A percentile compares a stretch with the other conserved stretches of the same genome.
These are phyloP conservation scores for Fusarium mangiferae DNA, from an alignment of 2,329 filamentous ascomycete species.

Conservation along the genomic window DNA sequence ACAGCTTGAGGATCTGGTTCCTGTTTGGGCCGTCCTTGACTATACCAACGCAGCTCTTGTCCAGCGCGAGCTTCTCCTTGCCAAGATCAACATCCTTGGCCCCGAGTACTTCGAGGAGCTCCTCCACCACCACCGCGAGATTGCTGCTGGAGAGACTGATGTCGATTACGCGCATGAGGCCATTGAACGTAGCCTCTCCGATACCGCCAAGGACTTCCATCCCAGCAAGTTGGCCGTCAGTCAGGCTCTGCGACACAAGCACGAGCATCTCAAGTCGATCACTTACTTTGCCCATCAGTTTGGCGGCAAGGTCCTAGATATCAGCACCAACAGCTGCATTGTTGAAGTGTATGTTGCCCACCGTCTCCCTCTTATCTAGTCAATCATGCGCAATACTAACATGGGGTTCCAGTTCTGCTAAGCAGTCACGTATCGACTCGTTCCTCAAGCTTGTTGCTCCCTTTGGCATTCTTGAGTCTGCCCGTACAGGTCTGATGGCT, in stretches of 20 bases:
- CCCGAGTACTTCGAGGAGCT: constrained; percentile 99
- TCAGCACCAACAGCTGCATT: constrained; percentile 98
- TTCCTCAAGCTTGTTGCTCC: constrained; percentile 96
- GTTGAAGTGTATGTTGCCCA: constrained; percentile 83
- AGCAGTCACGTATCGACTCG: constrained; percentile 92
- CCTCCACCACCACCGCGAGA: constrained; percentile 93
- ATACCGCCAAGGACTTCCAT: constrained; percentile 78
- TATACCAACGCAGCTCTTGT: constrained; percentile 94
- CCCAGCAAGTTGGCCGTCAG: constrained; percentile 86
- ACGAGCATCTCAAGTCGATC: constrained; percentile 95
- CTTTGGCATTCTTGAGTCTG: constrained; percentile 96
- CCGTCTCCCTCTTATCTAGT: neutral
- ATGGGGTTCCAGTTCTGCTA: constrained; percentile 74
- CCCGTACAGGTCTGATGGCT: constrained; percentile 95
- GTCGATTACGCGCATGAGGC: constrained; percentile 57
- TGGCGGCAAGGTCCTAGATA: constrained; percentile 95
- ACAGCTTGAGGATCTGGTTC: constrained; percentile 95
- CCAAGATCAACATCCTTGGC: constrained; percentile 95
- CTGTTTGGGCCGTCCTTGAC: constrained; percentile 97
- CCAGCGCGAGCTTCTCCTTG: constrained; percentile 92
- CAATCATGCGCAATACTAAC: constrained; percentile 38
- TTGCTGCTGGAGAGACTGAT: constrained; percentile 62
- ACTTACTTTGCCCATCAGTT: constrained; percentile 98
- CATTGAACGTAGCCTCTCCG: constrained; percentile 56
- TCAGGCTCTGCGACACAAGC: constrained; percentile 94